phyloP scores from a whole-genome alignment of 2,329 filamentous ascomycete genomes.

The Penicillium digitatum region DNA sequence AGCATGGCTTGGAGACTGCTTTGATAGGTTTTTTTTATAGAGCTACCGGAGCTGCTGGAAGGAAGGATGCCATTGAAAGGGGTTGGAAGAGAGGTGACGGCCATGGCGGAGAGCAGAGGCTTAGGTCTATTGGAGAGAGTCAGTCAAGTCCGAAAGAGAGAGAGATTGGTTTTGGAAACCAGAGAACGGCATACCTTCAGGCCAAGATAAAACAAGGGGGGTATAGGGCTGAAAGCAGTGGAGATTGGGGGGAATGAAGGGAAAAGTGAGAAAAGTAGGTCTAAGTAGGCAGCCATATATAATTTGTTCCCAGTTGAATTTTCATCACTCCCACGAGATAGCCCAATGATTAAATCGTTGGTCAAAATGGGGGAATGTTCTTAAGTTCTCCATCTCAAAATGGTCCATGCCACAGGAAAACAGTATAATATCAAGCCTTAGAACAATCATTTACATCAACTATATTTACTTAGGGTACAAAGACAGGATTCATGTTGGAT shows the following conservation, averaged over 20 bases:
- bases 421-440: too few relatives aligned
- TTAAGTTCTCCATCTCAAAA: too few relatives aligned
- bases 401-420: too few relatives aligned
- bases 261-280: not conserved
- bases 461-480: too few relatives aligned
- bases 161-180: not conserved
- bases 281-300: constrained; percentile 13
- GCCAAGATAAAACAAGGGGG: not conserved
- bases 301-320: not conserved
- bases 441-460: too few relatives aligned
- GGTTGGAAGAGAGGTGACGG: constrained; percentile 20
- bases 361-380: too few relatives aligned
- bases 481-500: too few relatives aligned
- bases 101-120: not conserved
- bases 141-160: not conserved
- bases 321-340: too few relatives aligned
- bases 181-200: not conserved
- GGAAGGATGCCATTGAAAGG: constrained; percentile 35
- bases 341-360: too few relatives aligned
- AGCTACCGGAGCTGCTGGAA: constrained; percentile 33
- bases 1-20: constrained; percentile 39
- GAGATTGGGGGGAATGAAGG: not conserved
- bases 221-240: not conserved
- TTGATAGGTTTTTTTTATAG: constrained; percentile 39
- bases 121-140: not conserved